phyloP scores from a whole-genome alignment of 768 basidiomycete genomes.

The Boletus sp. region DNA sequence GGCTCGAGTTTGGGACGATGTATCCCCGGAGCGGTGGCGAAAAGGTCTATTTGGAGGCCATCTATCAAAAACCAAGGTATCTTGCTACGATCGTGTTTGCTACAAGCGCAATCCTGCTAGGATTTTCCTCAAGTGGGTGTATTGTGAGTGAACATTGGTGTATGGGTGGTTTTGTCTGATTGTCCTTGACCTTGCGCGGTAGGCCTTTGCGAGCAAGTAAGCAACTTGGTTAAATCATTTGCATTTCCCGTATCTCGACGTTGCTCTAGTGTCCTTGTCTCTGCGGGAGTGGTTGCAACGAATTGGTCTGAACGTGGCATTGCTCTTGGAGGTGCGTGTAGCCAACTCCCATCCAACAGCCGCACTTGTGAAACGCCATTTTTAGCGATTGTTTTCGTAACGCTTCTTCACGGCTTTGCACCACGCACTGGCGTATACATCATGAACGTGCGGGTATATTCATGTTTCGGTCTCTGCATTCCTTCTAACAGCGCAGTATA shows the following conservation, averaged over 20 bases:
- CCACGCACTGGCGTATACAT: slow-evolving; percentile 47
- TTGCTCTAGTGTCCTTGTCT: slow-evolving; percentile 45
- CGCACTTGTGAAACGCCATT: not conserved
- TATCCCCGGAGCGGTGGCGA: slow-evolving; percentile 60
- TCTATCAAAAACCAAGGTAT: slow-evolving; percentile 46
- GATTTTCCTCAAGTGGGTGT: slow-evolving; percentile 43
- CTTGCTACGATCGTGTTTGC: slow-evolving; percentile 51
- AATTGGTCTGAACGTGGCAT: slow-evolving; percentile 60
- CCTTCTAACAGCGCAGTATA: slow-evolving; percentile 9
- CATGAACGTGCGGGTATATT: slow-evolving; percentile 42
- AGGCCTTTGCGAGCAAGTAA: slow-evolving; percentile 36
- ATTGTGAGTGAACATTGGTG: slow-evolving; percentile 36
- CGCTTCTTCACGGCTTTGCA: slow-evolving; percentile 50
- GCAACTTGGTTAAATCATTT: not conserved
- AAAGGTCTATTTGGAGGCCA: slow-evolving; percentile 60
- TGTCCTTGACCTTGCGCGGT: too few relatives aligned
- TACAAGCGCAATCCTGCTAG: slow-evolving; percentile 44
- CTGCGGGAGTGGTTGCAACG: slow-evolving; percentile 39
- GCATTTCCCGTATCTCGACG: not conserved
- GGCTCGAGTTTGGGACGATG: slow-evolving; percentile 64
- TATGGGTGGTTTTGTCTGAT: too few relatives aligned
- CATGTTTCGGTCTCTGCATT: too few relatives aligned
- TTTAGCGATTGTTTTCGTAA: slow-evolving; percentile 50
- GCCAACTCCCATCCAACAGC: not conserved
- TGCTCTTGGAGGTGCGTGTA: slow-evolving; percentile 48